Conservation (phyloP, 257 asterid species). For the Jasminum sambac region DNA sequence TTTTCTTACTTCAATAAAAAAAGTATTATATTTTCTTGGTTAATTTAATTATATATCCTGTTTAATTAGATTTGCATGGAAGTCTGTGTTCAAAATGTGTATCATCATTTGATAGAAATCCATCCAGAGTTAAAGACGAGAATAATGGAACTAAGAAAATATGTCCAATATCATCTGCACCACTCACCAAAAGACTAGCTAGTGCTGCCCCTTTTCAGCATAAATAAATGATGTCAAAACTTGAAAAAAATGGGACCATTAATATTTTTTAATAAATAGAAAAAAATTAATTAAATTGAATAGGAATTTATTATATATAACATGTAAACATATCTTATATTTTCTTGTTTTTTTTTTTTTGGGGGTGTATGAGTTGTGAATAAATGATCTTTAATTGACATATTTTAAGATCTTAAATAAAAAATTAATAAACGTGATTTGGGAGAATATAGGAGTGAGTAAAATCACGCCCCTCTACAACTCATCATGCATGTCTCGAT, state of each 20-base stretch:
- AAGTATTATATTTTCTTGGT: too few relatives aligned
- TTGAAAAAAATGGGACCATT: slow-evolving; percentile 22
- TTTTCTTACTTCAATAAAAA: too few relatives aligned
- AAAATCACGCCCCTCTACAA: neutral
- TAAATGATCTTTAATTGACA: too few relatives aligned
- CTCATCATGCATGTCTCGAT: neutral
- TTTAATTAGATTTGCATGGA: slow-evolving; percentile 12
- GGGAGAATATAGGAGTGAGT: neutral
- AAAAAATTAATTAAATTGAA: too few relatives aligned
- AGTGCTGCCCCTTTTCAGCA: slow-evolving; percentile 40
- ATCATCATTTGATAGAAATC: slow-evolving; percentile 37
- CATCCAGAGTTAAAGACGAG: neutral
- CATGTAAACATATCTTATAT: too few relatives aligned
- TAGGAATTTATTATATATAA: too few relatives aligned
- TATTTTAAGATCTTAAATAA: neutral
- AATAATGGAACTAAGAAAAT: slow-evolving; percentile 2
- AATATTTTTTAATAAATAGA: too few relatives aligned
- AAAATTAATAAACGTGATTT: neutral
- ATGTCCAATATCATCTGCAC: slow-evolving; percentile 16
- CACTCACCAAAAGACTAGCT: slow-evolving; percentile 25
- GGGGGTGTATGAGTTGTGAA: too few relatives aligned
- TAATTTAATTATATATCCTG: too few relatives aligned
- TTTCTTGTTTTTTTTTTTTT: too few relatives aligned
- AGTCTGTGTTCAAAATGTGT: slow-evolving; percentile 31
- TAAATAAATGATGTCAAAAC: slow-evolving; percentile 39